These are phyloP conservation scores for Nepenthes mirabilis DNA, from an alignment of 148 eudicot genomes.

Conservation along the genomic window DNA sequence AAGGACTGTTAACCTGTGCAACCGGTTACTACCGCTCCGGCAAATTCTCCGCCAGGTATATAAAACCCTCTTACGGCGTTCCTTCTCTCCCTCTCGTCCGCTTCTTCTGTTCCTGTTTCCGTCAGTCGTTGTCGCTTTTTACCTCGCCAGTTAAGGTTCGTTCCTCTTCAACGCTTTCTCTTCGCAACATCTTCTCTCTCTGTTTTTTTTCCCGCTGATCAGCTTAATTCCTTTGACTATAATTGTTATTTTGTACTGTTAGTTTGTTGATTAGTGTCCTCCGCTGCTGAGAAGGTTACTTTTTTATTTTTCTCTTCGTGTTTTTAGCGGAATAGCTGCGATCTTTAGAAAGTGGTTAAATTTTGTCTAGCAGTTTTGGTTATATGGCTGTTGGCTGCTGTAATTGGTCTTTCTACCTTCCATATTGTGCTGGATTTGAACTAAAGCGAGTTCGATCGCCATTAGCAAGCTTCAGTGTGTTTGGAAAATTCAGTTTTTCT, in stretches of 20 bases:
- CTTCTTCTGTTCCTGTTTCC: neutral
- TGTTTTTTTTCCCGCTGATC: constrained; percentile 2
- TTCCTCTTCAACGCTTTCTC: constrained; percentile 13
- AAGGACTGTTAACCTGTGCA: constrained; percentile 22
- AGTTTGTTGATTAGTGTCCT: neutral
- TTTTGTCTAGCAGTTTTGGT: neutral
- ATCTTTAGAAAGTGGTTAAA: constrained; percentile 1
- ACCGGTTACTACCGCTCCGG: constrained; percentile 22
- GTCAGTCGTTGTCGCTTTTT: constrained; percentile 1
- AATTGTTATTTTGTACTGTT: neutral
- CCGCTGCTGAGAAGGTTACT: neutral
- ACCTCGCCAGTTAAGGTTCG: constrained; percentile 9
- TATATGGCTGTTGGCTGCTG: constrained; percentile 5
- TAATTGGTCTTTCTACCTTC: neutral
- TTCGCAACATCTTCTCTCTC: neutral
- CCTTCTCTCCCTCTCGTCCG: neutral
- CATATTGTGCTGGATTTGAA: constrained; percentile 6
- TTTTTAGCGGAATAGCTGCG: neutral
- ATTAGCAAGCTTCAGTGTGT: neutral
- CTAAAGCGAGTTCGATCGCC: constrained; percentile 12
- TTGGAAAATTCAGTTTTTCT: constrained; percentile 2
- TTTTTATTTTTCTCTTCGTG: neutral
- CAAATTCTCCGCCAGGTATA: constrained; percentile 29
- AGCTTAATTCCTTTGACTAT: constrained; percentile 2
- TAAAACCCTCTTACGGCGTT: constrained; percentile 4